A percentile compares a stretch with the other conserved stretches of the same genome.
Conservation (phyloP, 192 early-diverging fungal species). For the Helicostylum pulchrum region DNA sequence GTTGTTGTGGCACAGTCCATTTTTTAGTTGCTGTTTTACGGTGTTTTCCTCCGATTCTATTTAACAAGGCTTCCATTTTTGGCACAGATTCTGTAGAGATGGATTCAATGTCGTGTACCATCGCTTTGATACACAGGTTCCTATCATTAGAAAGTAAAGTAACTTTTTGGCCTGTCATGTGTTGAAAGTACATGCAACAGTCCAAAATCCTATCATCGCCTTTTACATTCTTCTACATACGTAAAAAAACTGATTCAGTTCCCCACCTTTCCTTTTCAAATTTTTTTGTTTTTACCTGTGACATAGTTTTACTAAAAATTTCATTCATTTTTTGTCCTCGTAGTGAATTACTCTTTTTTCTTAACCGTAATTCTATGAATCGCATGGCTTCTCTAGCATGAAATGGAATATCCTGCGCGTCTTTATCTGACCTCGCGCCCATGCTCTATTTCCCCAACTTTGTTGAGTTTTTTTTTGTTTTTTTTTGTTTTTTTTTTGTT, state of each 20-base stretch:
- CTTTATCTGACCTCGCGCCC: no score
- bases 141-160: conserved; percentile 56
- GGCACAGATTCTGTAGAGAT: conserved; percentile 25
- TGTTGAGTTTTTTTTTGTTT: background rate
- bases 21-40: no score
- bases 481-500: conserved; percentile 34
- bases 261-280: no score
- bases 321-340: conserved; percentile 54
- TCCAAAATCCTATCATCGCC: conserved; percentile 59
- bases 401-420: background rate
- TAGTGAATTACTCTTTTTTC: conserved; percentile 27
- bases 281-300: conserved; percentile 2
- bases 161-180: conserved; percentile 14
- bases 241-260: no score
- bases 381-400: conserved; percentile 48
- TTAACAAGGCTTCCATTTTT: conserved; percentile 5
- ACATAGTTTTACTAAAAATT: conserved; percentile 22
- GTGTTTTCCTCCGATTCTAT: background rate
- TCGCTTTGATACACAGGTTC: conserved; percentile 54
- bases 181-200: conserved; percentile 47
- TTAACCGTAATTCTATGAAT: conserved; percentile 45
- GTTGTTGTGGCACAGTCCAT: no score
- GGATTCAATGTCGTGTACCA: conserved; percentile 49
- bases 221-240: background rate
- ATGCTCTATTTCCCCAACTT: background rate